Evolutionary conservation across 371 early-diverging fungal species (phyloP), one percentile per base, ranked within the genome.

Genomic region (Lichtheimia ornata): DNA sequence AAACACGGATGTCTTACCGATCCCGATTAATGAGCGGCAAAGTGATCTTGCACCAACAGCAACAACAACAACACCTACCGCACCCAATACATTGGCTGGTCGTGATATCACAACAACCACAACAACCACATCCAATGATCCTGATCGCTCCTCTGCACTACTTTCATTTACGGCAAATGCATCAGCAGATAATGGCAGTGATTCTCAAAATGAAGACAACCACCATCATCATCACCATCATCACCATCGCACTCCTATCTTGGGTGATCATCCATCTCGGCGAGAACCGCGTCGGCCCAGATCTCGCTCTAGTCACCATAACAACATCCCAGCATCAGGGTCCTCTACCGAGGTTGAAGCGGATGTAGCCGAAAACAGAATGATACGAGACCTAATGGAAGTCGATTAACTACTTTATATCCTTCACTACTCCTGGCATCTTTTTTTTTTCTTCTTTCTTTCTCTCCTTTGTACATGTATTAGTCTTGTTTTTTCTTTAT

Each of bases 281-380:
- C 22, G 20, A 11, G 25, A 40, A 28, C 40, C 35, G 4, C 62
- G 66, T 11, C 57, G 66, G 22, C 56, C 62, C 42, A 56, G 62
- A 44, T 66, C 66, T 13, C 66, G 66, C 18, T 62, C 66, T 3
- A 53, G 58, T 11, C 66, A 53, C 25, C 61, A 61, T 54, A 35
- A 62, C 14, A 61, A 53, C 66, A 5, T 65, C 66, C 35, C 35
- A 35, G 35, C 47, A 47, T 47, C 47, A 6, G 66, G 66, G 20
- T 66, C 66, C 15, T 66, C 66, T 18, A 66, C 66, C 5, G 66
- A 66, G 42, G 66, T 66, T 2, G 66, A 66, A 43, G 56, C 54
- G 13, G 66, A 66, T 35, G 49, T 49, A 35, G 44, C 56, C 14
- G 56, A 58, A 15, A 58, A 53, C 47, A 43, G 47, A n/a, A 49